Conservation (phyloP, 163 green algal species). For the Prototheca stagnorum region DNA sequence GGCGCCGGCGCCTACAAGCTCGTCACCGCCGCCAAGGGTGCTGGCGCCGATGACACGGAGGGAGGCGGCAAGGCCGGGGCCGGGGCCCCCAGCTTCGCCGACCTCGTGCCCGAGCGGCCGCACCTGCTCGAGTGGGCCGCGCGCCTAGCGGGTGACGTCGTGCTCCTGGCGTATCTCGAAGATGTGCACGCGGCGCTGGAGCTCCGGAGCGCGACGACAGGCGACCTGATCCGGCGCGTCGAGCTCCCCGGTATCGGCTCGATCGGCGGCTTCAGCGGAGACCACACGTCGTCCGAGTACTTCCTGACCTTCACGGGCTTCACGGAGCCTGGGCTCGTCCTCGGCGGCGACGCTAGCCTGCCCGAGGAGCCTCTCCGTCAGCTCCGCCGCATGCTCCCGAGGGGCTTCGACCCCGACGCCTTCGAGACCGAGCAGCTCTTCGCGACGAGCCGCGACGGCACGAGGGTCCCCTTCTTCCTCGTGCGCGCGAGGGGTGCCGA, state of each 20-base stretch:
- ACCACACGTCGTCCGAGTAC: constrained; percentile 12
- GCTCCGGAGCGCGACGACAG: too few relatives aligned
- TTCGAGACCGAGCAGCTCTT: constrained; percentile 75
- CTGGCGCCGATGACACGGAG: constrained; percentile 9
- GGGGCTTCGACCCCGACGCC: constrained; percentile 28
- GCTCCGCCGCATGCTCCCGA: constrained; percentile 46
- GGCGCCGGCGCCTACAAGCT: constrained; percentile 44
- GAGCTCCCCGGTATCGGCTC: constrained; percentile 49
- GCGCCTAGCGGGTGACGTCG: constrained; percentile 44
- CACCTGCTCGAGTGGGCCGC: constrained; percentile 62
- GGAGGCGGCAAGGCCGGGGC: constrained; percentile 7
- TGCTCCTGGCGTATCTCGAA: constrained; percentile 53
- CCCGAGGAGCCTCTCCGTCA: too few relatives aligned
- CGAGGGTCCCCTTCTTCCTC: constrained; percentile 75
- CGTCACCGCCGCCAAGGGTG: constrained; percentile 1
- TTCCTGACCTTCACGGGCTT: constrained; percentile 41
- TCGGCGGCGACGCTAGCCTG: constrained; percentile 1
- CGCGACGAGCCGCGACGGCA: constrained; percentile 68
- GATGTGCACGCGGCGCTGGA: constrained; percentile 33
- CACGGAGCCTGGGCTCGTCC: constrained; percentile 18
- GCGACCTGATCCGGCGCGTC: too few relatives aligned
- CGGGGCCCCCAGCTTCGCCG: constrained; percentile 28
- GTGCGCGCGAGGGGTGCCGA: constrained; percentile 43
- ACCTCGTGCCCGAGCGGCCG: constrained; percentile 59
- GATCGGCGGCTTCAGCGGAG: constrained; percentile 22